Evolutionary conservation across 306 rosid species (phyloP).

Genomic region (Rosa lucieae): DNA sequence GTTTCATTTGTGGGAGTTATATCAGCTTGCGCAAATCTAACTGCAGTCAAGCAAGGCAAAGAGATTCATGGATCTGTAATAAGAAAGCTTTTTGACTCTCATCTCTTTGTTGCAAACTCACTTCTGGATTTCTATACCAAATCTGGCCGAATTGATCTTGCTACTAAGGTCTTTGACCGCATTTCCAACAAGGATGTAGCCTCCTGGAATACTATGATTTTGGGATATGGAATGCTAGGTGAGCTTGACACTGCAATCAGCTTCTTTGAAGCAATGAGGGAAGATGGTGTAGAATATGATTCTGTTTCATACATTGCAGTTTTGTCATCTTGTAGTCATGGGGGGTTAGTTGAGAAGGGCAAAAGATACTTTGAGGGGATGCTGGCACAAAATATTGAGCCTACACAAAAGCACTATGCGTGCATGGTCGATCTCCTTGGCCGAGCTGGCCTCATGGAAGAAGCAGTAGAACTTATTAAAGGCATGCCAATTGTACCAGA

Average conservation of each 20-base stretch:
- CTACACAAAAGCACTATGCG: slow-evolving; percentile 74
- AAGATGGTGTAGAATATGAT: slow-evolving; percentile 57
- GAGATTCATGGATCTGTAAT: slow-evolving; percentile 69
- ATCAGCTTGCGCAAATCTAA: slow-evolving; percentile 82
- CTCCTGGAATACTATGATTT: slow-evolving; percentile 96
- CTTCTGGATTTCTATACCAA: slow-evolving; percentile 81
- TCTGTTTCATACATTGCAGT: slow-evolving; percentile 83
- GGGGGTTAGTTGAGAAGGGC: slow-evolving; percentile 74
- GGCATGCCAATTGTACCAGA: slow-evolving; percentile 59
- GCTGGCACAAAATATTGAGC: slow-evolving; percentile 52
- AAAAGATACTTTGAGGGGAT: slow-evolving; percentile 57
- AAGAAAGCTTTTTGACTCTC: slow-evolving; percentile 50
- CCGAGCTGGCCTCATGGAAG: slow-evolving; percentile 76
- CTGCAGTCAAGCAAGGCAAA: slow-evolving; percentile 70
- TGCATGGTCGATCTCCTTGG: slow-evolving; percentile 92
- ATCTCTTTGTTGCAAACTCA: slow-evolving; percentile 68
- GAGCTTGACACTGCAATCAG: slow-evolving; percentile 63
- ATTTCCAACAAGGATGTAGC: slow-evolving; percentile 66
- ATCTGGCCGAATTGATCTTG: slow-evolving; percentile 76
- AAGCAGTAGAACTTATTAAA: slow-evolving; percentile 64
- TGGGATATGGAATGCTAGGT: slow-evolving; percentile 87
- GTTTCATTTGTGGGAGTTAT: slow-evolving; percentile 77
- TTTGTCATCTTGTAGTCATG: slow-evolving; percentile 88
- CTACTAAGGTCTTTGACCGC: slow-evolving; percentile 59
- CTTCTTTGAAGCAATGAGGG: slow-evolving; percentile 71